phyloP scores from a whole-genome alignment of 768 basidiomycete species.

The Crepidotus variabilis region DNA sequence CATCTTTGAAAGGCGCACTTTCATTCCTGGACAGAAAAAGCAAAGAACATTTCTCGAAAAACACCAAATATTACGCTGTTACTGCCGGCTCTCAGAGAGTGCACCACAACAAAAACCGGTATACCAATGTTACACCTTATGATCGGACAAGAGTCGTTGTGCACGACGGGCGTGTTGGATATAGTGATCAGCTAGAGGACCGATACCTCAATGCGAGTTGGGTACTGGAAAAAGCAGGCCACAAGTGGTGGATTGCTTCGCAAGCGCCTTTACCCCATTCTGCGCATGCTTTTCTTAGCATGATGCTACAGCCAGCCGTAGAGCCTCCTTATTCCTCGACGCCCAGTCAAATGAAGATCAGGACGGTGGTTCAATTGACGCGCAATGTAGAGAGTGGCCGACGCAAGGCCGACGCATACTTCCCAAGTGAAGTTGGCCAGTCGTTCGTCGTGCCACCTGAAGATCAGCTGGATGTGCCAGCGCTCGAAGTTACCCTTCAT shows the following conservation, averaged over 20 bases:
- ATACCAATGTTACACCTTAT: constrained; percentile 71
- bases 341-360: constrained; percentile 40
- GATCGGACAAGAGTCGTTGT: constrained; percentile 76
- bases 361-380: constrained; percentile 82
- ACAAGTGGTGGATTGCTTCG: constrained; percentile 81
- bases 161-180: constrained; percentile 17
- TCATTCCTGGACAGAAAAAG: constrained; percentile 1
- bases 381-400: constrained; percentile 64
- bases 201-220: constrained; percentile 84
- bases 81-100: constrained; percentile 39
- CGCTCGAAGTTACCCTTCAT: constrained; percentile 58
- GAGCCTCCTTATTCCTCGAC: not conserved
- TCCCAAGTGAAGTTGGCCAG: constrained; percentile 58
- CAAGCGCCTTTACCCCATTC: constrained; percentile 77
- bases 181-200: constrained; percentile 18
- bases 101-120: constrained; percentile 60
- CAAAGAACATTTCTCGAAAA: constrained; percentile 3
- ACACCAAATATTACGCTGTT: constrained; percentile 53
- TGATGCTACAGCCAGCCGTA: constrained; percentile 46
- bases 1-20: not conserved
- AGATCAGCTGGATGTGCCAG: constrained; percentile 29
- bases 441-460: constrained; percentile 45
- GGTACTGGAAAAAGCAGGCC: constrained; percentile 71
- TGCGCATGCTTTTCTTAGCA: constrained; percentile 71
- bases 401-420: constrained; percentile 76